Evolutionary conservation across 164 flowering plant genomes (phyloP).

Genomic region (Kingdonia uniflora): DNA sequence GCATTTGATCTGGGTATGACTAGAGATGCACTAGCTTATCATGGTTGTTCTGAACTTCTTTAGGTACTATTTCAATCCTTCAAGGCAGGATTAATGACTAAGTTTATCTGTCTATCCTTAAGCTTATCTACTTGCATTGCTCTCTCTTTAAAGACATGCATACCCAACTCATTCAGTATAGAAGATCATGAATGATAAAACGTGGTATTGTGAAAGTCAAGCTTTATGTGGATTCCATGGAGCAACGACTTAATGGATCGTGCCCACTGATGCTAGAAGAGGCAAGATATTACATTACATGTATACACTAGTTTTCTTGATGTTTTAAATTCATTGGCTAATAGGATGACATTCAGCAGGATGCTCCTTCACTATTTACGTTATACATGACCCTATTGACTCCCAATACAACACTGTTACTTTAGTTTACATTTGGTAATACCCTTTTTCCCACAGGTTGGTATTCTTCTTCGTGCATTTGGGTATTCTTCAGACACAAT

Average conservation of each 20-base stretch:
- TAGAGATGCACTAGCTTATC: constrained; percentile 81
- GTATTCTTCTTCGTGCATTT: constrained; percentile 86
- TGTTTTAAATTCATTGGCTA: too few relatives aligned
- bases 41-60: constrained; percentile 95
- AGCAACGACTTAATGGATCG: constrained; percentile 57
- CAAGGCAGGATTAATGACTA: neutral
- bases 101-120: constrained; percentile 13
- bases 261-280: constrained; percentile 98
- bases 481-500: constrained; percentile 84
- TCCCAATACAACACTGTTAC: too few relatives aligned
- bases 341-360: too few relatives aligned
- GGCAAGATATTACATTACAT: constrained; percentile 28
- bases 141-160: constrained; percentile 65
- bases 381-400: too few relatives aligned
- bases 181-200: constrained; percentile 80
- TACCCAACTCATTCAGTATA: constrained; percentile 87
- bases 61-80: constrained; percentile 42
- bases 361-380: too few relatives aligned
- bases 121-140: constrained; percentile 8
- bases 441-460: constrained; percentile 37
- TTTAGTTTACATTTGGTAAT: too few relatives aligned
- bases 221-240: constrained; percentile 55
- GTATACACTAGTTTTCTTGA: neutral
- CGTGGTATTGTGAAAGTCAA: constrained; percentile 72
- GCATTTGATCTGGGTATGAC: constrained; percentile 91